Evolutionary conservation across 768 basidiomycete genomes (phyloP), one percentile per base, ranked within the genome.

Genomic region (Lentinula sp.): DNA sequence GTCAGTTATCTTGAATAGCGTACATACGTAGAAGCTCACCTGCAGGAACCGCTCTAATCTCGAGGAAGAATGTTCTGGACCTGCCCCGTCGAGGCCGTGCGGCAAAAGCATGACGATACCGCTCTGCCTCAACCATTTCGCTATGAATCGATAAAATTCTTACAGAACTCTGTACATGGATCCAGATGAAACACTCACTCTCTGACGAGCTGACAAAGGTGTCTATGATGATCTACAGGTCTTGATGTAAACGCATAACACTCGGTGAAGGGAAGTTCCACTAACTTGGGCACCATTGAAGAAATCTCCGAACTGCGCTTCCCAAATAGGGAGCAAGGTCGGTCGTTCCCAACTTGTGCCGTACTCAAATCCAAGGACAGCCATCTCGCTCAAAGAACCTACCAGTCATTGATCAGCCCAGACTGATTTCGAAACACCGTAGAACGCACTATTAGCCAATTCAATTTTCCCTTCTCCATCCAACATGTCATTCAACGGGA

Each of bases 231-330:
- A 94, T 81, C 81, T 90, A 62, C 67, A 41, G 36, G 37, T 8
- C 43, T 48, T n/a, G 4, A 36, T 18, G 33, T 15, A n/a, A 2
- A 7, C 52, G 4, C 39, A 2, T 15, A 35, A 55, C 4, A 32
- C 20, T 50, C 43, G 13, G 18, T 28, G 18, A 6, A 12, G 43
- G 42, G 20, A 41, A 6, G 20, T 12, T 43, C 18, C 15, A 66
- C 70, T 39, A 61, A 81, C 82, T 73, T 90, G 90, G 10, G 92
- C 91, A 2, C 93, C 93, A 67, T 97, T 95, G 76, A 91, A 90
- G 73, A 97, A 97, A 69, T 95, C 94, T 20, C 93, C 93, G 65
- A 95, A 95, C 85, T 90, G 94, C 0, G 93, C 93, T 70, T 97
- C 94, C 93, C 94, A 95, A 39, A 96, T 91, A 0, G 91, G 85